Evolutionary conservation across 2,329 filamentous ascomycete species (phyloP), one percentile per base, ranked within the genome.

Genomic region (Phialophora macrospora): DNA sequence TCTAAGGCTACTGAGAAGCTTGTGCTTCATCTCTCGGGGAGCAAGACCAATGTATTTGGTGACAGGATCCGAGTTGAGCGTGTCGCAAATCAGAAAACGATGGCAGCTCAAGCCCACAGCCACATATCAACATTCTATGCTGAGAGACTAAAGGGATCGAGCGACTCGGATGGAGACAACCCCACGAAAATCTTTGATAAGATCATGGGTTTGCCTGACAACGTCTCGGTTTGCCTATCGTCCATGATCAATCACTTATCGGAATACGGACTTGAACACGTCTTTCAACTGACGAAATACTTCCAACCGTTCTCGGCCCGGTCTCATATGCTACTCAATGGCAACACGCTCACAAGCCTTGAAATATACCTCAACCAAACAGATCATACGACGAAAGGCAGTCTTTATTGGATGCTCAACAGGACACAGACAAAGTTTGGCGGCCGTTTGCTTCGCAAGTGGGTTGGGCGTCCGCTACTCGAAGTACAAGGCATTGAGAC

Each of bases 321-420:
- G 44, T 93, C 94, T 14, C 93, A 98, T 74, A 98, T 99, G 95
- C 83, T 98, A 3, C 82, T 99, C 66, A 97, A 96, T 74, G 95
- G 94, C 52, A 99, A 97, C 62, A 97, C 94, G 0, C 81, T 99
- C 44, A 94, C 92, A 56, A 97, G 92, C 73, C 84, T 99, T 12
- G 95, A 99, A 76, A 92, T 99, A 1, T 99, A 97, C 75, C 90
- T 93, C 67, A 99, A 99, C 71, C 88, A 93, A 73, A 98, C 94
- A 0, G 93, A 98, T 74, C 87, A 93, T 73, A 85, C 87, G 0
- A 87, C 90, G 65, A 93, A 90, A 73, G 95, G 95, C 2, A 97
- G 93, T 76, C 82, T 99, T 4, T 93, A 98, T 77, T 99, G 95
- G 95, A 92, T 93, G 0, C 83, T 99, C 49, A 92, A 99, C 79